These are phyloP conservation scores for Phanerochaete carnosa DNA, from an alignment of 768 basidiomycete species.

Conservation along the genomic window DNA sequence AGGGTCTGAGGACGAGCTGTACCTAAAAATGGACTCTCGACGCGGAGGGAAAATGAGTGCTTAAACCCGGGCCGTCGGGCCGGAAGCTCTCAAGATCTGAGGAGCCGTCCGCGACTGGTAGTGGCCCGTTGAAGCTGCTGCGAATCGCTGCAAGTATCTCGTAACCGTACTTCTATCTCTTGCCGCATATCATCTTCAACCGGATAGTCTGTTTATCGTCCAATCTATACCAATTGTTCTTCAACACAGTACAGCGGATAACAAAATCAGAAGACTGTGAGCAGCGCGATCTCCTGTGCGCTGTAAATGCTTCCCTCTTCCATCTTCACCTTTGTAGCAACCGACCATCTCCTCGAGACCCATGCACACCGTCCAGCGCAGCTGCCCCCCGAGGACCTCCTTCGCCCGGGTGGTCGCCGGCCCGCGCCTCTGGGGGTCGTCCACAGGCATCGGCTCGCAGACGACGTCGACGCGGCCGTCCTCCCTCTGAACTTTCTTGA, in stretches of 20 bases:
- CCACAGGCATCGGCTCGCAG: conserved; percentile 79
- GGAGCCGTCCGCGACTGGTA: no score
- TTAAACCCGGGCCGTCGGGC: no score
- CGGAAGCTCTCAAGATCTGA: no score
- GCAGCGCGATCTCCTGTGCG: background rate
- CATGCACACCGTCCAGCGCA: conserved; percentile 89
- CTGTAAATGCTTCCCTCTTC: conserved; percentile 72
- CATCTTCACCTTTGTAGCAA: conserved; percentile 90
- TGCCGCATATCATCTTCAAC: background rate
- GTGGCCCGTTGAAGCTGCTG: no score
- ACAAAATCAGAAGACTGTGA: background rate
- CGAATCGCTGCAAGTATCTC: background rate
- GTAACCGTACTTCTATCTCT: background rate
- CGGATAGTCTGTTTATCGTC: background rate
- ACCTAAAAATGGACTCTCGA: no score
- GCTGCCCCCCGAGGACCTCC: conserved; percentile 82
- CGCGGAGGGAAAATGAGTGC: no score
- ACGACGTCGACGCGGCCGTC: conserved; percentile 74
- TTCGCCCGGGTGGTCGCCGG: conserved; percentile 93
- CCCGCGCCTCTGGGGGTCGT: conserved; percentile 92
- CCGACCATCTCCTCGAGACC: conserved; percentile 94
- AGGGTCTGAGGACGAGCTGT: no score
- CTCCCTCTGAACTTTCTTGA: conserved; percentile 88
- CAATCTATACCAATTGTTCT: background rate
- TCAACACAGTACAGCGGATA: background rate